Evolutionary conservation across 352 stramenopile species (phyloP).

Genomic region (Phytophthora capsici): DNA sequence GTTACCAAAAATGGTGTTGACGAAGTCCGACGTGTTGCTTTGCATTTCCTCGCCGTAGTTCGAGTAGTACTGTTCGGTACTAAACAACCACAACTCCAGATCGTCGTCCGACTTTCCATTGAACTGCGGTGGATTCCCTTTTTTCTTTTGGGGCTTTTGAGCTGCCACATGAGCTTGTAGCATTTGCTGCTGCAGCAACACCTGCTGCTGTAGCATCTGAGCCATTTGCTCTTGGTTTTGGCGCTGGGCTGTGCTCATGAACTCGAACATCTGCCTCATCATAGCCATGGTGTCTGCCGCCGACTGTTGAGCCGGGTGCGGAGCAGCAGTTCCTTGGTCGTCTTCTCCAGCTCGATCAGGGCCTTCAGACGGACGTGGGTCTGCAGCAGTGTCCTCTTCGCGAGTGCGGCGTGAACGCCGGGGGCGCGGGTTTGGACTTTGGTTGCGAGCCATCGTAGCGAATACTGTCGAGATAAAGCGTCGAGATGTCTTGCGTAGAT

Average conservation of each 20-base stretch:
- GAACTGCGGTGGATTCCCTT: background rate
- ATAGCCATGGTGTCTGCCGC: background rate
- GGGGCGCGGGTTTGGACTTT: background rate
- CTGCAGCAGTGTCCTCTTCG: background rate
- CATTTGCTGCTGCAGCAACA: conserved; percentile 14
- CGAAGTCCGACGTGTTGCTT: background rate
- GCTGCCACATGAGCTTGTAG: background rate
- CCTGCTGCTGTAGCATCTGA: conserved; percentile 15
- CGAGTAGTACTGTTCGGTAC: background rate
- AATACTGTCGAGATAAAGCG: too few relatives aligned
- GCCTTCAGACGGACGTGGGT: background rate
- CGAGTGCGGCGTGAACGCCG: background rate
- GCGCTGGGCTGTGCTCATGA: conserved; percentile 1
- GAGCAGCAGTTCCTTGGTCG: too few relatives aligned
- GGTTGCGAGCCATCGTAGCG: background rate
- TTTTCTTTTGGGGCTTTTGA: background rate
- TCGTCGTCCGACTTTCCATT: background rate
- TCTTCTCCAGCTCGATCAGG: background rate
- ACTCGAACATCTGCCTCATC: conserved; percentile 2
- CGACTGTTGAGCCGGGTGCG: background rate
- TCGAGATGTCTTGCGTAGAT: too few relatives aligned
- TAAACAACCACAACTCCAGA: background rate
- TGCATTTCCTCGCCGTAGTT: background rate
- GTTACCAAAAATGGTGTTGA: background rate
- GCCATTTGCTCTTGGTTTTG: conserved; percentile 8